Evolutionary conservation across 2,329 filamentous ascomycete species (phyloP).

Genomic region (Talaromyces albobiverticillius): DNA sequence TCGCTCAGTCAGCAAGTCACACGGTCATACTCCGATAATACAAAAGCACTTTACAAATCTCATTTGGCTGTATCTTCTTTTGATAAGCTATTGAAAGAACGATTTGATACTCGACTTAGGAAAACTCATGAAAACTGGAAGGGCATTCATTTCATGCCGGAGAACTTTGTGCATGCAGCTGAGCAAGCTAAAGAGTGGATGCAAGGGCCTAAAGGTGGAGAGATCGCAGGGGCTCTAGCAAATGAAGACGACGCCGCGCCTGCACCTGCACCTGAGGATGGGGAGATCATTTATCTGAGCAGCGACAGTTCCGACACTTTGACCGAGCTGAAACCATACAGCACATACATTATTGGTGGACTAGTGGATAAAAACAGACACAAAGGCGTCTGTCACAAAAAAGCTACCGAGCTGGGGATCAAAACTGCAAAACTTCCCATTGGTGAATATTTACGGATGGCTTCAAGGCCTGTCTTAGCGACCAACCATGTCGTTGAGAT

Average conservation of each 20-base stretch:
- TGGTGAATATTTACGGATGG: slow-evolving; percentile 91
- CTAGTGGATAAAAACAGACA: slow-evolving; percentile 95
- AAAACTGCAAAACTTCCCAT: slow-evolving; percentile 91
- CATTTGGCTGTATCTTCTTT: slow-evolving; percentile 79
- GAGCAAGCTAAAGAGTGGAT: slow-evolving; percentile 66
- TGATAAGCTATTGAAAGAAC: slow-evolving; percentile 67
- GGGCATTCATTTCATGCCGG: slow-evolving; percentile 68
- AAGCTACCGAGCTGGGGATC: slow-evolving; percentile 71
- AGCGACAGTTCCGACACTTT: slow-evolving; percentile 88
- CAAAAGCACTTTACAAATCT: slow-evolving; percentile 61
- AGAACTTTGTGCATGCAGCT: slow-evolving; percentile 70
- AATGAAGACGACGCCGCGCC: slow-evolving; percentile 30
- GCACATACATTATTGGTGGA: slow-evolving; percentile 88
- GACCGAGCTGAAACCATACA: slow-evolving; percentile 77
- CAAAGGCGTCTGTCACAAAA: slow-evolving; percentile 88
- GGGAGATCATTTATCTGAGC: slow-evolving; percentile 79
- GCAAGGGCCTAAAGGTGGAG: slow-evolving; percentile 55
- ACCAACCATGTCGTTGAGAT: slow-evolving; percentile 98
- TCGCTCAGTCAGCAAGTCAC: slow-evolving; percentile 83
- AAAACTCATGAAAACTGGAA: slow-evolving; percentile 77
- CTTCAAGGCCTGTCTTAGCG: slow-evolving; percentile 77
- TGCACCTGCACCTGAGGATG: slow-evolving; percentile 33
- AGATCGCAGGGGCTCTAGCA: slow-evolving; percentile 59
- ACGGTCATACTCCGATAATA: slow-evolving; percentile 85
- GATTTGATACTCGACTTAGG: slow-evolving; percentile 73